Evolutionary conservation across 2,329 filamentous ascomycete species (phyloP), one percentile per base, ranked within the genome.

Genomic region (Cordyceps farinosa): DNA sequence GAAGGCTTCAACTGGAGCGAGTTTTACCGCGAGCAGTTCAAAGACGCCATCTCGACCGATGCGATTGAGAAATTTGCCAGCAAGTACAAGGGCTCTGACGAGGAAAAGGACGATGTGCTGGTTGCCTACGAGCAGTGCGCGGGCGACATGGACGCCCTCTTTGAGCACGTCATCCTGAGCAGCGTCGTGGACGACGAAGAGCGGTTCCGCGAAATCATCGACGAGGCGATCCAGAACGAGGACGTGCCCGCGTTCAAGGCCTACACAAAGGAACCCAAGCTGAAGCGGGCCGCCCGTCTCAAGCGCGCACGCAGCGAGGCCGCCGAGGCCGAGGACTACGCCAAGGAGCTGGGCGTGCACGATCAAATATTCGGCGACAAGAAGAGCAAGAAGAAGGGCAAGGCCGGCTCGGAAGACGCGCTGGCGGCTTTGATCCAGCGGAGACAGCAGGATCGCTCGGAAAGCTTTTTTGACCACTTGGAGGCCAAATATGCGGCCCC

Each of bases 1-100:
- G 88, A 91, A 64, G 90, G 89, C 61, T 99, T 98, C 78, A 86
- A 91, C 80, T 99, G 95, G 95, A 82, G 85, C 61, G 88, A 90
- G 54, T 99, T 92, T 80, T 99, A 96, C 80, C 86, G 88, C 61
- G 87, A 89, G 67, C 92, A 97, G 70, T 97, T 89, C 74, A 85
- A 85, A 56, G 88, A 93, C 63, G 83, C 91, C 32, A 82, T 99
- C 57, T 92, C 87, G 22, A 79, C 82, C 3, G 87, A 91, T 65
- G 85, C 86, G 4, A 94, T 99, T 68, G 83, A 88, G 62, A 84
- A 87, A 62, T 91, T 98, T 70, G 85, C 90, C 64, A 79, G 82
- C 36, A 82, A 89, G 67, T 99, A 98, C 80, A 92, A 94, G 77
- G 85, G 86, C 22, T 93, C 91, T 0, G 90, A 91, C 3, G 92